phyloP scores from a whole-genome alignment of 257 asterid genomes.

The Nicotiana tabacum region DNA sequence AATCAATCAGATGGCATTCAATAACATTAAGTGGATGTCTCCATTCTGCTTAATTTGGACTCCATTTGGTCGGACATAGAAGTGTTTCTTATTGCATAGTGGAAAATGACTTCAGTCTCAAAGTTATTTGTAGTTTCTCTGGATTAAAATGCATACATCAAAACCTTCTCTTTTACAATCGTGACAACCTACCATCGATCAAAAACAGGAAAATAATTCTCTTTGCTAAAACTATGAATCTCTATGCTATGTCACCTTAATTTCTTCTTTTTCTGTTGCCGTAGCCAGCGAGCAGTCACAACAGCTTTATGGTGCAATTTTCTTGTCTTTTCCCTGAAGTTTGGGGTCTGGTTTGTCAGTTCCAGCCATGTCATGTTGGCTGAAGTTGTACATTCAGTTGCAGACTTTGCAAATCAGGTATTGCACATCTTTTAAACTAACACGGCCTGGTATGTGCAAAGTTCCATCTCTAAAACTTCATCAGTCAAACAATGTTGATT shows the following conservation, averaged over 20 bases:
- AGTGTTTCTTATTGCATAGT: background rate
- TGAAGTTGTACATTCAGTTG: constrained; percentile 92
- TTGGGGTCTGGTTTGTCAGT: constrained; percentile 91
- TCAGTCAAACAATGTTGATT: background rate
- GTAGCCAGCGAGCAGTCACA: constrained; percentile 94
- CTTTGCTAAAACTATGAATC: background rate
- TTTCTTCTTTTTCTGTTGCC: constrained; percentile 17
- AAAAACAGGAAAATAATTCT: background rate
- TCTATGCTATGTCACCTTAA: constrained; percentile 4
- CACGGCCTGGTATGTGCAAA: background rate
- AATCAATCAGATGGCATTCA: background rate
- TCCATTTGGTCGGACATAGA: background rate
- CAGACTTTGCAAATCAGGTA: constrained; percentile 99
- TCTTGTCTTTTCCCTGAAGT: constrained; percentile 91
- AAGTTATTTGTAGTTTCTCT: background rate
- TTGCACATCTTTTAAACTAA: background rate
- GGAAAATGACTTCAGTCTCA: background rate
- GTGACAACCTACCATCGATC: background rate
- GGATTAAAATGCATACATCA: background rate
- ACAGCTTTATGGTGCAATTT: constrained; percentile 98
- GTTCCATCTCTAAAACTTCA: background rate
- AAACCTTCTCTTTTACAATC: background rate
- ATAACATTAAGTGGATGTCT: background rate
- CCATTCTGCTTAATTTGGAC: background rate
- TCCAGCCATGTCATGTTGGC: constrained; percentile 98